Conservation (phyloP, 345 rosid genomes). For the Hibiscus mutabilis region DNA sequence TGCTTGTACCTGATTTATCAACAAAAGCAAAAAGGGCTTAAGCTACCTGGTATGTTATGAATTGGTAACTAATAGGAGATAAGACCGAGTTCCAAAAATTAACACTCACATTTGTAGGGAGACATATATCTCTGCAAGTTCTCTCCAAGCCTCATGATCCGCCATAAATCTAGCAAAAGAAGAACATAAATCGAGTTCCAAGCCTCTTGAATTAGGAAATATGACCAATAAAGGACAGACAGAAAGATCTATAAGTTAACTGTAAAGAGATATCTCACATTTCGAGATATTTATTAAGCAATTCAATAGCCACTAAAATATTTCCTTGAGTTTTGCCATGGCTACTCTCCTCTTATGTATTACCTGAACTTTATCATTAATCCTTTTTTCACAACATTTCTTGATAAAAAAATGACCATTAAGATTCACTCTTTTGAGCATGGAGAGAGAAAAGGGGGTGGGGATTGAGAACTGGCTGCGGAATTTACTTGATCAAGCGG, state of each 20-base stretch:
- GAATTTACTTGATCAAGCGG: conserved; percentile 74
- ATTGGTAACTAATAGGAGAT: too few relatives aligned
- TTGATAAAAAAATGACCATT: background rate
- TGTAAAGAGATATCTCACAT: conserved; percentile 40
- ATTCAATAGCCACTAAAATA: conserved; percentile 62
- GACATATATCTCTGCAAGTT: conserved; percentile 85
- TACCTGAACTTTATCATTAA: conserved; percentile 32
- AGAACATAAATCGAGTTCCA: conserved; percentile 3
- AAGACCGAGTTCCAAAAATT: background rate
- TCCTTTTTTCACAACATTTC: background rate
- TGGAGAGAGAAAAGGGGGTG: too few relatives aligned
- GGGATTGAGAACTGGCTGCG: background rate
- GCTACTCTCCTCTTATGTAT: conserved; percentile 85
- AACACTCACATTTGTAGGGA: conserved; percentile 80
- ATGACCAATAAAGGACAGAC: background rate
- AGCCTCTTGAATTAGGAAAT: background rate
- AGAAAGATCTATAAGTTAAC: too few relatives aligned
- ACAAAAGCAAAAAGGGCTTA: background rate
- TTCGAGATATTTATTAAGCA: conserved; percentile 87
- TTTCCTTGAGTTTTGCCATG: conserved; percentile 84
- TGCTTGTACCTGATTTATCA: conserved; percentile 80
- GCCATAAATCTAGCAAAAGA: conserved; percentile 75
- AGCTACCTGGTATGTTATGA: too few relatives aligned
- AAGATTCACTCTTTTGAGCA: background rate
- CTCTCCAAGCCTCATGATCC: conserved; percentile 25